Evolutionary conservation across 768 basidiomycete species (phyloP), one percentile per base, ranked within the genome.

Genomic region (Tulasnella sp.): DNA sequence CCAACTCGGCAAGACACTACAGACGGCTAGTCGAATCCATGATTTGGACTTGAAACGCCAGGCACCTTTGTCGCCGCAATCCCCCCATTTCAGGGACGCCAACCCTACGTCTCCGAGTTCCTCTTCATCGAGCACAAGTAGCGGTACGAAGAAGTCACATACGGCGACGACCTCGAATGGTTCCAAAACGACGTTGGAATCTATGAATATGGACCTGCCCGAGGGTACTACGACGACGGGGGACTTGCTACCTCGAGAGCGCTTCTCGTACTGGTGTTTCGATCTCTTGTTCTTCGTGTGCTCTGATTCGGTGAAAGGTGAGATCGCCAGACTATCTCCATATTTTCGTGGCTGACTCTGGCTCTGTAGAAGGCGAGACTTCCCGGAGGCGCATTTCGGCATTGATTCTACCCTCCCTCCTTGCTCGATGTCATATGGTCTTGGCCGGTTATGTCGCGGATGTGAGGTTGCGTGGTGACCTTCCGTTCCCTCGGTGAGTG

Each of bases 191-290:
- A 37, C 15, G 17, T 17, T 8, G 43, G 27, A 8, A 9, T 21
- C 8, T 21, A 9, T 46, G 9, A 23, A 46, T 46, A 31, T 46
- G 15, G 45, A 25, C 15, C 25, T 46, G 15, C 45, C 45, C 5
- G 53, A 57, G 39, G 86, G 85, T 11, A 82, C 77, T 32, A 88
- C 87, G 2, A 77, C 77, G 36, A 67, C 70, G 8, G 78, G 78
- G 0, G 65, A 70, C 12, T 66, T 79, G 21, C 70, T 84, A 27
- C 83, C 84, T 1, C 72, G 90, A 36, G 91, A 93, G 67, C 75
- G 88, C 6, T 93, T 93, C 66, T 83, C 86, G 6, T 92, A 88
- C 70, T 93, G 90, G 90, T 91, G 86, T 65, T 83, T 93, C 56
- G 90, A 94, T 64, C 70, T 92, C 9, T 67, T 94, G 32, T 92